A percentile compares a stretch with the other conserved stretches of the same genome.
Conservation (phyloP, 2,329 filamentous ascomycete species). For the Neofusicoccum kwambonambiense region DNA sequence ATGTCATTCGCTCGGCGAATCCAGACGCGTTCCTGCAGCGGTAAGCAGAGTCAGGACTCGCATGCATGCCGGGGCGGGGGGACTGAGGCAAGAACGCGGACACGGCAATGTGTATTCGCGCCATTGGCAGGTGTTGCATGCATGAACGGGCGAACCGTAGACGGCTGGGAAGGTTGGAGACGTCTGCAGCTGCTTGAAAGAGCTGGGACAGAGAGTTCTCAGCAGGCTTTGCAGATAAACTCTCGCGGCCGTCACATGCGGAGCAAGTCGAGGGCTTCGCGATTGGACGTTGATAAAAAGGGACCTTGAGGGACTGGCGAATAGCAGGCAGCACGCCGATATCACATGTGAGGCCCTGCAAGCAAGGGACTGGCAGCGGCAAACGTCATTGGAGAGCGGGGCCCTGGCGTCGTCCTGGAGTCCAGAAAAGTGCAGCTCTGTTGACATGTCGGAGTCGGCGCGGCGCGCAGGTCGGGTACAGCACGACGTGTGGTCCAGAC, state of each 20-base stretch:
- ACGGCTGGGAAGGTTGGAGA: neutral
- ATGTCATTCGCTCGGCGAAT: slow-evolving; percentile 4
- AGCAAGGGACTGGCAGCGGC: slow-evolving; percentile 1
- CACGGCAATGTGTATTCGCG: neutral
- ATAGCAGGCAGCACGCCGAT: neutral
- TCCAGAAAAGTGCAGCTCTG: neutral
- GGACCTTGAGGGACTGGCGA: neutral
- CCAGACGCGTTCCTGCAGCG: slow-evolving; percentile 11
- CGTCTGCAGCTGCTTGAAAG: neutral
- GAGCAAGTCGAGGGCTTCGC: neutral
- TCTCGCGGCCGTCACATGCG: neutral
- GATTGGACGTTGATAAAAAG: neutral
- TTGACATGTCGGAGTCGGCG: neutral
- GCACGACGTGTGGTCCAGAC: neutral
- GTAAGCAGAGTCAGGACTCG: neutral
- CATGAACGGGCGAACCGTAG: neutral
- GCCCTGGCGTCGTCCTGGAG: neutral
- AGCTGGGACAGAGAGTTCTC: neutral
- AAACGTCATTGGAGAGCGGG: neutral
- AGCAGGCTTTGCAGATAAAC: neutral
- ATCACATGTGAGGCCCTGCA: slow-evolving; percentile 6
- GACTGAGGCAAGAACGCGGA: neutral
- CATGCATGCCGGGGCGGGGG: neutral
- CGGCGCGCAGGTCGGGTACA: neutral
- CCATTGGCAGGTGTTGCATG: neutral